Evolutionary conservation across 2,329 filamentous ascomycete genomes (phyloP).

Genomic region (Aspergillus sojae): DNA sequence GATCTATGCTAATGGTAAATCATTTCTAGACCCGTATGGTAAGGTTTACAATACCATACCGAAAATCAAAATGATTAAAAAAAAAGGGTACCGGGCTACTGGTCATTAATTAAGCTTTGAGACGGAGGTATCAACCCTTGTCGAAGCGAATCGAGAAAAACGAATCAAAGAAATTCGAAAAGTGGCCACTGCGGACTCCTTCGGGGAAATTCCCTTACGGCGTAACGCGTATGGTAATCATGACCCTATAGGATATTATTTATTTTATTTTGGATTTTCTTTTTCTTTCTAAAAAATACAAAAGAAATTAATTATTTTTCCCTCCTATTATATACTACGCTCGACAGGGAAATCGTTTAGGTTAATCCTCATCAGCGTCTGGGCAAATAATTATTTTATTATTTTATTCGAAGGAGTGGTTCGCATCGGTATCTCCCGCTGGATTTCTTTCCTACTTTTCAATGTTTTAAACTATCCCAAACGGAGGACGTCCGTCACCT

Average conservation of each 20-base stretch:
- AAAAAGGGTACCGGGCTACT: conserved; percentile 19
- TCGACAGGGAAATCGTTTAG: conserved; percentile 2
- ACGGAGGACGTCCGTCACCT: conserved; percentile 14
- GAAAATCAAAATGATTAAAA: background rate
- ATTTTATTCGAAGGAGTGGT: conserved; percentile 3
- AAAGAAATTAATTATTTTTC: too few relatives aligned
- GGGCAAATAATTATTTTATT: too few relatives aligned
- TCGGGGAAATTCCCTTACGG: conserved; percentile 16
- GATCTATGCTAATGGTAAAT: conserved; percentile 17
- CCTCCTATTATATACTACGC: background rate
- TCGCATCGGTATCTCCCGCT: conserved; percentile 10
- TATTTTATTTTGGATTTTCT: background rate
- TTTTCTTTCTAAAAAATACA: background rate
- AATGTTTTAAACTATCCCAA: conserved; percentile 3
- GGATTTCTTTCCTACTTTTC: background rate
- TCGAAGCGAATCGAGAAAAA: conserved; percentile 19
- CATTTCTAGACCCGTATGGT: conserved; percentile 8
- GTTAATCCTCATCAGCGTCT: conserved; percentile 7
- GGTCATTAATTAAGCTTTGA: conserved; percentile 31
- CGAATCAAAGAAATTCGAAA: background rate
- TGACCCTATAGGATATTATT: background rate
- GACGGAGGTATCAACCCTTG: conserved; percentile 26
- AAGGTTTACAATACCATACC: background rate
- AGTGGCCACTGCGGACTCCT: conserved; percentile 17
- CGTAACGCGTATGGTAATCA: background rate